Evolutionary conservation across 2,329 filamentous ascomycete genomes (phyloP), one percentile per base, ranked within the genome.

Genomic region (Trichoderma breve): DNA sequence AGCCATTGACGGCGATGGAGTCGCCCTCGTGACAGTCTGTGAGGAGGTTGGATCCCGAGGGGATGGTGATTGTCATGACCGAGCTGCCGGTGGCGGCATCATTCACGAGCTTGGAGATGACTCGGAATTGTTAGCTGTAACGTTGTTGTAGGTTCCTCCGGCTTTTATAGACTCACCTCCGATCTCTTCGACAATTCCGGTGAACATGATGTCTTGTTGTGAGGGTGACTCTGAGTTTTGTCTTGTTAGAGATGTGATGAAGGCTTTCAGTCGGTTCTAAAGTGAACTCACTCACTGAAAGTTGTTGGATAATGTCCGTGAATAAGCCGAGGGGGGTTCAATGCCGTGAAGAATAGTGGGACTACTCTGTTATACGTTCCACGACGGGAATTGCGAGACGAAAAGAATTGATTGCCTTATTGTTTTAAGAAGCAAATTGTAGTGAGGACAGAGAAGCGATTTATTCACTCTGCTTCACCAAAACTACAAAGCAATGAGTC

Each of bases 1-100:
- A 95, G 79, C 96, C 96, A 84, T 99, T 99, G 81, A 99, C 89
- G 80, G 91, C 90, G 81, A 99, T 98, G 80, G 93, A 97, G 86
- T 99, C 96, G 75, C 96, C 96, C 28, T 97, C 86, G 76, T 94
- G 90, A 75, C 89, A 92, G 82, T 98, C 96, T 43, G 85, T 86
- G 75, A 99, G 91, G 73, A 99, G 93, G n/a, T 86, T 85, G 72
- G 91, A 91, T 75, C 84, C 84, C 9, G 88, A 84, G 14, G 86
- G 85, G 76, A 95, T 87, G 75, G 89, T 88, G 82, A 99, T 96
- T 75, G 93, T 97, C 78, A 98, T 87, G 57, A 94, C 96, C 66
- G 95, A 97, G 78, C 96, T 95, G 80, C 93, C 93, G 73, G 93
- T 92, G 80, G 90, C 88, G 82, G 97, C 94, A 82, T 94, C 90